Percentiles rank a stretch among this genome's conserved stretches.
Conservation (phyloP, 768 basidiomycete species). For the Mrakia blollopis region DNA sequence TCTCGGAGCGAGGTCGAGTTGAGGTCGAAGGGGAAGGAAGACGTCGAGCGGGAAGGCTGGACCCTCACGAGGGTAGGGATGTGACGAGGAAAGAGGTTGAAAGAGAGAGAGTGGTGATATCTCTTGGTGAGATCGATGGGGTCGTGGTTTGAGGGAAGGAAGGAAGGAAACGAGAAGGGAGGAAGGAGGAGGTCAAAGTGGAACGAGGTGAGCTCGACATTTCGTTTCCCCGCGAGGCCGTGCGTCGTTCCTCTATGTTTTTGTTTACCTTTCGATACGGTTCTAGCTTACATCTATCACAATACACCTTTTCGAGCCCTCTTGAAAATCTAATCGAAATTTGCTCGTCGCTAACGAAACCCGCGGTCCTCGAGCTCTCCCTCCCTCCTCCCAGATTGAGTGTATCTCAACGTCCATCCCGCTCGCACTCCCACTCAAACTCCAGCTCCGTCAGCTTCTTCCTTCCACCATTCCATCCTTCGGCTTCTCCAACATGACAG, state of each 20-base stretch:
- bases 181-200: background rate
- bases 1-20: background rate
- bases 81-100: background rate
- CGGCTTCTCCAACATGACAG: constrained; percentile 36
- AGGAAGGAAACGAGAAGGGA: background rate
- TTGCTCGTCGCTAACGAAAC: no score
- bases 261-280: background rate
- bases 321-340: no score
- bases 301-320: no score
- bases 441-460: background rate
- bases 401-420: background rate
- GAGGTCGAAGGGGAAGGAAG: background rate
- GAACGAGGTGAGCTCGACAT: background rate
- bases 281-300: background rate
- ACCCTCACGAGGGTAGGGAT: no score
- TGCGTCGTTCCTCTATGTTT: background rate
- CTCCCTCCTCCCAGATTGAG: no score
- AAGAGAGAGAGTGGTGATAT: background rate
- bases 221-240: background rate
- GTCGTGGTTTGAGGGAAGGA: background rate
- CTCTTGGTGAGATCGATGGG: background rate
- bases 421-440: background rate
- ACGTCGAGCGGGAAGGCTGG: background rate
- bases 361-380: no score
- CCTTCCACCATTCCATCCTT: background rate